These are phyloP conservation scores for Piper betle DNA, from an alignment of 164 flowering plant genomes.

Conservation along the genomic window DNA sequence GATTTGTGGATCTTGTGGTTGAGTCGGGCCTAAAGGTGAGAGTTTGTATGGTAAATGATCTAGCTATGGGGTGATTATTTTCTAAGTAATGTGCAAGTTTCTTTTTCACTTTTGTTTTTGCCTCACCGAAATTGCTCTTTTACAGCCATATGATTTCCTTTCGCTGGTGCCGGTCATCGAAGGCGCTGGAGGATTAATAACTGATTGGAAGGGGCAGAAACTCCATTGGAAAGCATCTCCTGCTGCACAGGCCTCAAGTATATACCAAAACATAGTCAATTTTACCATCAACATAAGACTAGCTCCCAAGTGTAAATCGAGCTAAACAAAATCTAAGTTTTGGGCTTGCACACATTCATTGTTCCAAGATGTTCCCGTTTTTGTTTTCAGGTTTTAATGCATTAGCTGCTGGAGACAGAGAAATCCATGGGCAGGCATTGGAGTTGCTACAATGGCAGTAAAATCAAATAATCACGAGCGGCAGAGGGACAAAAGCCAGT, in stretches of 20 bases:
- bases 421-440: constrained; percentile 54
- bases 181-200: constrained; percentile 88
- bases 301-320: not conserved
- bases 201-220: constrained; percentile 74
- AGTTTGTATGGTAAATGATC: too few species aligned
- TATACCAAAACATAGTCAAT: not conserved
- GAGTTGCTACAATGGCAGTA: constrained; percentile 50
- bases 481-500: not conserved
- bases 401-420: constrained; percentile 68
- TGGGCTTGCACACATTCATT: not conserved
- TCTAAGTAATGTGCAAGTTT: not conserved
- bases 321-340: too few species aligned
- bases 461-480: not conserved
- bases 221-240: constrained; percentile 81
- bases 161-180: constrained; percentile 84
- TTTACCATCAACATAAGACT: not conserved
- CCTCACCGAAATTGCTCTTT: not conserved
- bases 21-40: constrained; percentile 92
- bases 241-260: constrained; percentile 56
- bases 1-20: constrained; percentile 85
- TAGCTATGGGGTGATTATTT: not conserved
- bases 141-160: constrained; percentile 92
- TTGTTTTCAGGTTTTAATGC: constrained; percentile 61
- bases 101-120: not conserved
- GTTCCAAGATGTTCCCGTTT: not conserved